Conservation (phyloP, 257 asterid genomes). For the Linderniella brevidens region DNA sequence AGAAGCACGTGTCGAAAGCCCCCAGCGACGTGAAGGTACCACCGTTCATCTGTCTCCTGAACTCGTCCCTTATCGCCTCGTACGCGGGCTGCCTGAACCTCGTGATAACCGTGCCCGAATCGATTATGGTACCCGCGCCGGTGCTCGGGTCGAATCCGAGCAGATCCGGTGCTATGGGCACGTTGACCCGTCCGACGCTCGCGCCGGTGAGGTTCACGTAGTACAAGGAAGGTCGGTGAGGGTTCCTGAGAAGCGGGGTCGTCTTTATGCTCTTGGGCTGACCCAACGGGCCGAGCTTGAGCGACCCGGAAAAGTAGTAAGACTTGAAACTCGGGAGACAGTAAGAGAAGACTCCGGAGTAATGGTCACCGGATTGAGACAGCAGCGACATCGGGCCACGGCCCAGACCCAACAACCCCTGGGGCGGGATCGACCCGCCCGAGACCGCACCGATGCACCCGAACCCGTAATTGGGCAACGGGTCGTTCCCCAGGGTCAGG, state of each 20-base stretch:
- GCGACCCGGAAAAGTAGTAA: conserved; percentile 78
- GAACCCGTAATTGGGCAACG: conserved; percentile 44
- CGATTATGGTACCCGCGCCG: conserved; percentile 75
- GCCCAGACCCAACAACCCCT: conserved; percentile 76
- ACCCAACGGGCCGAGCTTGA: conserved; percentile 63
- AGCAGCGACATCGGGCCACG: conserved; percentile 68
- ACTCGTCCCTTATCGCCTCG: conserved; percentile 42
- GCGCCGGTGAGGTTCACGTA: conserved; percentile 75
- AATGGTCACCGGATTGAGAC: conserved; percentile 47
- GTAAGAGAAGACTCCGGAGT: conserved; percentile 63
- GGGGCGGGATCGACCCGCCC: conserved; percentile 63
- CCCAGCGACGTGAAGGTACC: conserved; percentile 57
- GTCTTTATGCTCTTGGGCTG: conserved; percentile 58
- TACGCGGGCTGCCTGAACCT: conserved; percentile 53
- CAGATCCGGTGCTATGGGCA: conserved; percentile 48
- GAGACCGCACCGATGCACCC: conserved; percentile 56
- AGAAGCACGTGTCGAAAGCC: conserved; percentile 75
- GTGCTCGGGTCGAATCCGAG: conserved; percentile 45
- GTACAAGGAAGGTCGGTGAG: conserved; percentile 63
- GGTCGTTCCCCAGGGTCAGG: conserved; percentile 39
- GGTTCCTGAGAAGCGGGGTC: conserved; percentile 73
- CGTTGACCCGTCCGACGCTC: conserved; percentile 48
- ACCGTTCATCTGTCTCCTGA: conserved; percentile 41
- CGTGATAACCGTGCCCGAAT: conserved; percentile 83
- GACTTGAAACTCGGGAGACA: conserved; percentile 77